phyloP scores from a whole-genome alignment of 2,329 filamentous ascomycete genomes.

The Didymella sp. region DNA sequence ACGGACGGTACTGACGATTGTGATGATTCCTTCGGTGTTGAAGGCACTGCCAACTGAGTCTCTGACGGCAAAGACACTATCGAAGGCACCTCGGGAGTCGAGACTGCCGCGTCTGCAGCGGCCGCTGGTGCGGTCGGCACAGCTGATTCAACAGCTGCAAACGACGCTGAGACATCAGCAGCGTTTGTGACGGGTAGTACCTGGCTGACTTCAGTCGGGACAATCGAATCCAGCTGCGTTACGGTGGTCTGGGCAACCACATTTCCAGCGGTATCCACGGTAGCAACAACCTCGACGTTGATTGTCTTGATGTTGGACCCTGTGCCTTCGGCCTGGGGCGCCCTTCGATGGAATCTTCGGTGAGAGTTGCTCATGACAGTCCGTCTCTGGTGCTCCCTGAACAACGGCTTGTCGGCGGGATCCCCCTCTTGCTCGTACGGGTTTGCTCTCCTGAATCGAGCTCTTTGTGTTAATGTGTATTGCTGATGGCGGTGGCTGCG shows the following conservation, averaged over 20 bases:
- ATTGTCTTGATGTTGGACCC: constrained; percentile 35
- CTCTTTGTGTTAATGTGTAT: constrained; percentile 15
- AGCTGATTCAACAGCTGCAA: not conserved
- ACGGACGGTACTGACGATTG: not conserved
- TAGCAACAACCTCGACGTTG: constrained; percentile 41
- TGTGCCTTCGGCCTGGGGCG: constrained; percentile 19
- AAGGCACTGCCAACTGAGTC: not conserved
- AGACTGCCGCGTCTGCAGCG: constrained; percentile 11
- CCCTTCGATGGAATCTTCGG: constrained; percentile 45
- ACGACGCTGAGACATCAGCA: constrained; percentile 2
- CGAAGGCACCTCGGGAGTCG: constrained; percentile 6
- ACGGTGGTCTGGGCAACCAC: constrained; percentile 36
- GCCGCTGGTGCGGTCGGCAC: constrained; percentile 5
- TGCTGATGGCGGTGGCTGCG: constrained; percentile 35
- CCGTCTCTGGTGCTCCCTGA: constrained; percentile 32
- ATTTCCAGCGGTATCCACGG: constrained; percentile 41
- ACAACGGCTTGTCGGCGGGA: constrained; percentile 24
- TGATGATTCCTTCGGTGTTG: not conserved
- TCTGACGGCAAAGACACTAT: constrained; percentile 7
- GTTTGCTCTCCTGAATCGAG: not conserved
- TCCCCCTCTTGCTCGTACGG: constrained; percentile 23
- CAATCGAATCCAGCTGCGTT: constrained; percentile 20
- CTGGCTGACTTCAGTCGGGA: constrained; percentile 8
- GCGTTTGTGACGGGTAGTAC: not conserved
- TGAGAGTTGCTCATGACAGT: constrained; percentile 43